Conservation (phyloP, 768 basidiomycete genomes). For the Pleurotus citrinopileatus region DNA sequence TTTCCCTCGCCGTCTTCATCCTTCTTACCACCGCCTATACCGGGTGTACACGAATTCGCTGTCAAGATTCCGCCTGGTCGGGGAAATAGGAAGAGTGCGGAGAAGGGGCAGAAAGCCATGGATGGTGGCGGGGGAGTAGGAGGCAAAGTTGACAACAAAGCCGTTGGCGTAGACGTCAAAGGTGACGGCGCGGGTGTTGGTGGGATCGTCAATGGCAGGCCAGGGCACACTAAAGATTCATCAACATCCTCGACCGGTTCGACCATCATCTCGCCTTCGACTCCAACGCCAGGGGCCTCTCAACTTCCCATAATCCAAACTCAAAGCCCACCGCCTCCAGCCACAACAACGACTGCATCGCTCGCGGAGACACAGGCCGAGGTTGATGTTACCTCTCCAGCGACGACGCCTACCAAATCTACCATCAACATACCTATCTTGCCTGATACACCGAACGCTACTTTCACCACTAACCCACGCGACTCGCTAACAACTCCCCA, state of each 20-base stretch:
- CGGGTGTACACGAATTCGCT: conserved; percentile 68
- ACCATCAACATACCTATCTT: conserved; percentile 10
- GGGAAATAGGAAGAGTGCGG: conserved; percentile 19
- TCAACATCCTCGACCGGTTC: conserved; percentile 2
- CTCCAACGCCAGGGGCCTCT: background rate
- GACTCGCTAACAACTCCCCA: background rate
- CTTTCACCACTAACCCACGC: background rate
- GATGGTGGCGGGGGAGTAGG: too few relatives aligned
- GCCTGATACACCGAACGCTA: background rate
- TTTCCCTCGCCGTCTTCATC: conserved; percentile 66
- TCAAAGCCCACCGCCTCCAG: background rate
- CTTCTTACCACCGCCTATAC: conserved; percentile 67
- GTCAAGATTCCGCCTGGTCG: conserved; percentile 35
- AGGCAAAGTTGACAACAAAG: too few relatives aligned
- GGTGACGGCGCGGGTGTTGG: background rate
- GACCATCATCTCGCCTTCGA: conserved; percentile 4
- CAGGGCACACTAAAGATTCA: background rate
- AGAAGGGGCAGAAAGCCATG: background rate
- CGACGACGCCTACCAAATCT: conserved; percentile 11
- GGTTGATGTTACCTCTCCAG: background rate
- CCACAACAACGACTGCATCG: background rate
- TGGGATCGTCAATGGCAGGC: background rate
- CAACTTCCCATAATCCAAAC: background rate
- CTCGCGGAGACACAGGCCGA: background rate
- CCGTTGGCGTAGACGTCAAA: too few relatives aligned